Evolutionary conservation across 2,329 filamentous ascomycete species (phyloP), one percentile per base, ranked within the genome.

Genomic region (Ophidiomyces ophidiicola): DNA sequence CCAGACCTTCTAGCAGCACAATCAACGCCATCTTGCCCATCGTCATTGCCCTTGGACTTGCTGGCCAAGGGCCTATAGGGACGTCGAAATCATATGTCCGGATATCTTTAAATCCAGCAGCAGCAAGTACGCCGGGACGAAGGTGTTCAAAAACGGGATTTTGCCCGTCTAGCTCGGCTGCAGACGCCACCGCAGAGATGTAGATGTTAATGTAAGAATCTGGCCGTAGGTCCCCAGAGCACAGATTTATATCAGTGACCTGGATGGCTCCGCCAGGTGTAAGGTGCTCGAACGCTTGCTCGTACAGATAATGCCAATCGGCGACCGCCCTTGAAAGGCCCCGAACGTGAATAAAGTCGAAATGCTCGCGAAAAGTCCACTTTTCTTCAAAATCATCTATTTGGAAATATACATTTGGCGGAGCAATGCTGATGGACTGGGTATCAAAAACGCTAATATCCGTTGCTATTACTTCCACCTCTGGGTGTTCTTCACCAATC

Each of bases 331-430:
- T 67, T 19, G 63, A 63, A 36, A 70, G 58, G 32, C 61, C 61
- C 35, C 68, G 64, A 6, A 69, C 47, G 44, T 71, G 68, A 33
- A 71, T 64, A 21, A 69, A 56, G 38, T 70, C 66, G 50, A 68
- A 71, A 1, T 61, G 57, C 4, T 64, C 56, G 39, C 61, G 62
- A 43, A 68, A 70, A 29, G 66, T 60, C 68, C 68, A 71, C 43
- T 60, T 56, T 6, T 56, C 57, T 44, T 66, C 59, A 7, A 64
- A 67, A 12, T 68, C 64, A 42, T 68, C 64, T n/a, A 70, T 55
- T 45, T 69, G 66, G 56, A 70, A 70, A 29, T 60, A 61, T 5
- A 68, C 51, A 39, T 62, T 63, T 11, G 60, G 56, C 1, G 61
- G 53, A 19, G 53, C 54, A 12, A 57, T 49, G 17, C 52, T 48